A percentile compares a stretch with the other conserved stretches of the same genome.
Conservation (phyloP, 768 basidiomycete species). For the Panellus pusillus region DNA sequence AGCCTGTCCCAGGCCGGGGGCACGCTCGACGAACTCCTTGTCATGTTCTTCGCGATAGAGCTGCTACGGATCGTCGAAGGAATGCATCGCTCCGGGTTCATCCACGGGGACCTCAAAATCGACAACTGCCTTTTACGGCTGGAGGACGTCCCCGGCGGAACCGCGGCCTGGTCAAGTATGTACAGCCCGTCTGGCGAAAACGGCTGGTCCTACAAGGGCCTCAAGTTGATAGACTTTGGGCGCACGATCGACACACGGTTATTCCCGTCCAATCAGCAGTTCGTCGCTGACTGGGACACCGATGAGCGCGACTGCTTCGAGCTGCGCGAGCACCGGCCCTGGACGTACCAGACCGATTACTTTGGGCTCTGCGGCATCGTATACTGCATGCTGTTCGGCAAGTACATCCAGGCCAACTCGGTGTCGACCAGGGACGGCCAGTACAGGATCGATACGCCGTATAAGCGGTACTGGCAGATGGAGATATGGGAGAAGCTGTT, state of each 20-base stretch:
- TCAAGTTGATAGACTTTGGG: slow-evolving; percentile 97
- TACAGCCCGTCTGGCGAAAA: slow-evolving; percentile 78
- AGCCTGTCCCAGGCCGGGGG: slow-evolving; percentile 80
- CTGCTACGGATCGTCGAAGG: slow-evolving; percentile 80
- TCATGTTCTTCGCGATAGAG: slow-evolving; percentile 94
- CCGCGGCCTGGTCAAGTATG: slow-evolving; percentile 66
- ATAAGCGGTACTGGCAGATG: slow-evolving; percentile 94
- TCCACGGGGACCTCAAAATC: slow-evolving; percentile 98
- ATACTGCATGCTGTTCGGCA: slow-evolving; percentile 95
- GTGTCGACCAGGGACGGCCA: slow-evolving; percentile 41
- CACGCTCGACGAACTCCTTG: slow-evolving; percentile 88
- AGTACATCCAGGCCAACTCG: slow-evolving; percentile 82
- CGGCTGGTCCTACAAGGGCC: slow-evolving; percentile 87
- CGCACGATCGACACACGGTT: slow-evolving; percentile 83
- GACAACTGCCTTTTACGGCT: slow-evolving; percentile 97
- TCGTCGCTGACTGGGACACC: slow-evolving; percentile 83
- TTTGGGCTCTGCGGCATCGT: slow-evolving; percentile 93
- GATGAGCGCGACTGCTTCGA: slow-evolving; percentile 93
- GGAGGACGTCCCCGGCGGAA: slow-evolving; percentile 74
- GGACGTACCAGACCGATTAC: slow-evolving; percentile 97
- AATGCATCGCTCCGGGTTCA: slow-evolving; percentile 80
- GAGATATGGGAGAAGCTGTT: slow-evolving; percentile 86
- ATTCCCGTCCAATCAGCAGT: slow-evolving; percentile 79
- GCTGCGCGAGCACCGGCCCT: slow-evolving; percentile 77
- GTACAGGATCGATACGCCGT: slow-evolving; percentile 71